These are phyloP conservation scores for Globisporangium alternatum DNA, from an alignment of 352 stramenopile species.

Conservation along the genomic window DNA sequence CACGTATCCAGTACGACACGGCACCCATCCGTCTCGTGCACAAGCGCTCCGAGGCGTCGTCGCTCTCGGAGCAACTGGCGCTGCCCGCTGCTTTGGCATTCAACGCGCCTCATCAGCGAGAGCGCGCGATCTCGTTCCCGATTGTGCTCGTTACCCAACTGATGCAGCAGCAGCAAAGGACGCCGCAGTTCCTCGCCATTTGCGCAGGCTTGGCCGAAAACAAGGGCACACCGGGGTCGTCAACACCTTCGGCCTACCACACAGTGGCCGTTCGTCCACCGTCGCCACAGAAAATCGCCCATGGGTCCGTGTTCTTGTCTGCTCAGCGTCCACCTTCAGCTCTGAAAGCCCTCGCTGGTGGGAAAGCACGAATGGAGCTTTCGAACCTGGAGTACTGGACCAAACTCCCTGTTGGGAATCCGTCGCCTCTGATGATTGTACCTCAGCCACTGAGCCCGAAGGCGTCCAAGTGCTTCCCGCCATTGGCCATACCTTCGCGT, in stretches of 20 bases:
- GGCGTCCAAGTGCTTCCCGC: conserved; percentile 19
- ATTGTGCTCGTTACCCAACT: conserved; percentile 16
- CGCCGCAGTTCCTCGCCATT: conserved; percentile 14
- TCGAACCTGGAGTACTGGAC: neutral
- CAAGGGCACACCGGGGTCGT: conserved; percentile 2
- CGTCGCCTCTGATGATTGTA: neutral
- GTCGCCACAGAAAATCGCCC: conserved; percentile 28
- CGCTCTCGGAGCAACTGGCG: conserved; percentile 16
- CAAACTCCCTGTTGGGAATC: neutral
- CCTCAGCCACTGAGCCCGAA: conserved; percentile 7
- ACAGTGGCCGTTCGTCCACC: conserved; percentile 27
- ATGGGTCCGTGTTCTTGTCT: conserved; percentile 31
- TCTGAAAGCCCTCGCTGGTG: neutral
- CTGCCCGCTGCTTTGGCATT: neutral
- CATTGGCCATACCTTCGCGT: conserved; percentile 3
- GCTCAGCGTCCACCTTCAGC: conserved; percentile 10
- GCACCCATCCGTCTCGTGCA: conserved; percentile 14
- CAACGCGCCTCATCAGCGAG: conserved; percentile 15
- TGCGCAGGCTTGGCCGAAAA: conserved; percentile 10
- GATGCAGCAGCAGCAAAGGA: conserved; percentile 7
- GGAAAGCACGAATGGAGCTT: neutral
- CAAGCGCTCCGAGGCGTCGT: conserved; percentile 17
- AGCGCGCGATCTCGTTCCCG: conserved; percentile 32
- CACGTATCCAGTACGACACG: conserved; percentile 12
- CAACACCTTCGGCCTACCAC: conserved; percentile 14